Evolutionary conservation across 805 yeast genomes (phyloP).

Genomic region (Teunomyces gatunensis): DNA sequence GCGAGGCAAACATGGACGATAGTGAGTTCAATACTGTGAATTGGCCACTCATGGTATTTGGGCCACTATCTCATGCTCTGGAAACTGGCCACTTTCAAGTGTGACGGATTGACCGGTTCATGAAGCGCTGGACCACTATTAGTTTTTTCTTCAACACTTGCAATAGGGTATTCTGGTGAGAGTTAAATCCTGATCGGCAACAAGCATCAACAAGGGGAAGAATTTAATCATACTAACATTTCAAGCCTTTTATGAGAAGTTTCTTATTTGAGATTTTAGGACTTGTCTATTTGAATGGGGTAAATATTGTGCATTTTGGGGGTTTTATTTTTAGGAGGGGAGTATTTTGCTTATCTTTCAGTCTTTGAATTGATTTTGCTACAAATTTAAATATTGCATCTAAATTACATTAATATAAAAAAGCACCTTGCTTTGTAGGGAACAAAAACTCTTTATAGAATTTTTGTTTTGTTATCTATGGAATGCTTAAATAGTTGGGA

Average conservation of each 20-base stretch:
- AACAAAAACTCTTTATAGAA: background rate
- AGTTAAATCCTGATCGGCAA: constrained; percentile 1
- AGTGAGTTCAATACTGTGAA: background rate
- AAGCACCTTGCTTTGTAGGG: background rate
- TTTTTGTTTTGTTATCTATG: background rate
- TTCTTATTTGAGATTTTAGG: background rate
- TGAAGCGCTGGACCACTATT: background rate
- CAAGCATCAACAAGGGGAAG: background rate
- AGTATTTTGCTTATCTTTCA: background rate
- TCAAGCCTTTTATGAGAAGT: background rate
- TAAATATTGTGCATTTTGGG: background rate
- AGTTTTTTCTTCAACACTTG: background rate
- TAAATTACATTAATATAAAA: background rate
- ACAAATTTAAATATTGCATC: background rate
- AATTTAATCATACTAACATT: background rate
- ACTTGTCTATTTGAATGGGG: background rate
- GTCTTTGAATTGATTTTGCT: background rate
- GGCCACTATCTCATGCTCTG: background rate
- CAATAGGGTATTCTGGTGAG: background rate
- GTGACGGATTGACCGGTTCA: background rate
- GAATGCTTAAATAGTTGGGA: no score
- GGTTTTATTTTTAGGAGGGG: background rate
- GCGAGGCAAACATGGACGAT: background rate
- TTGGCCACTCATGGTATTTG: constrained; percentile 1
- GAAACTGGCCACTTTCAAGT: constrained; percentile 3